phyloP scores from a whole-genome alignment of 2,329 filamentous ascomycete genomes.

The Cordyceps tenuipes region DNA sequence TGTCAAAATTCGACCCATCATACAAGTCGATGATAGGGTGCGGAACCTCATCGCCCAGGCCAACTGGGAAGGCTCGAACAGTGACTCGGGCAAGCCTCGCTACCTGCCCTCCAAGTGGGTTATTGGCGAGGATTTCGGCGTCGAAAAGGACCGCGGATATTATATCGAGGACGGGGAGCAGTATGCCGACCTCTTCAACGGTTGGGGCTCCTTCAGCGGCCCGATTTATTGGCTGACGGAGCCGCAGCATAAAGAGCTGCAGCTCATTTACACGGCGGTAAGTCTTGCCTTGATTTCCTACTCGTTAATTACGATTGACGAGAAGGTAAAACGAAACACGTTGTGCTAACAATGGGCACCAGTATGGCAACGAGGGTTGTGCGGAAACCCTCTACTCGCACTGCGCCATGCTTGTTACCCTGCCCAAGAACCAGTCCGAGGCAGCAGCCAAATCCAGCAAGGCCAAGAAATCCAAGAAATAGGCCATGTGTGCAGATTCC shows the following conservation, averaged over 20 bases:
- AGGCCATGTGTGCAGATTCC: no score
- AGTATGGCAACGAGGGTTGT: neutral
- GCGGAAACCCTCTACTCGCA: neutral
- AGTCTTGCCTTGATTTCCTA: neutral
- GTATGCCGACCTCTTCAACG: neutral
- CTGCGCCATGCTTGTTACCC: neutral
- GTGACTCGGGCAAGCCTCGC: neutral
- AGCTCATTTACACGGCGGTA: neutral
- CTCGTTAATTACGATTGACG: no score
- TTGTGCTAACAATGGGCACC: neutral
- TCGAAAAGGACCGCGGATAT: neutral
- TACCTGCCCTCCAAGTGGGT: neutral
- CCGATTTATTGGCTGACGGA: neutral
- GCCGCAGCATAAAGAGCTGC: neutral
- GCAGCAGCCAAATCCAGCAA: no score
- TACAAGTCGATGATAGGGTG: neutral
- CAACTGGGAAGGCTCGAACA: neutral
- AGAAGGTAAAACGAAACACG: no score
- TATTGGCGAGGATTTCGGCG: neutral
- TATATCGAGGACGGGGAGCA: neutral
- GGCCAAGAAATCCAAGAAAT: no score
- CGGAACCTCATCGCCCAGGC: neutral
- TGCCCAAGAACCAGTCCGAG: neutral
- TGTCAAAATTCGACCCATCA: neutral
- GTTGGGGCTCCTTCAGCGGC: neutral